A percentile compares a stretch with the other conserved stretches of the same genome.
phyloP scores from a whole-genome alignment of 2,329 filamentous ascomycete species.

The Paradendryphiella salina region DNA sequence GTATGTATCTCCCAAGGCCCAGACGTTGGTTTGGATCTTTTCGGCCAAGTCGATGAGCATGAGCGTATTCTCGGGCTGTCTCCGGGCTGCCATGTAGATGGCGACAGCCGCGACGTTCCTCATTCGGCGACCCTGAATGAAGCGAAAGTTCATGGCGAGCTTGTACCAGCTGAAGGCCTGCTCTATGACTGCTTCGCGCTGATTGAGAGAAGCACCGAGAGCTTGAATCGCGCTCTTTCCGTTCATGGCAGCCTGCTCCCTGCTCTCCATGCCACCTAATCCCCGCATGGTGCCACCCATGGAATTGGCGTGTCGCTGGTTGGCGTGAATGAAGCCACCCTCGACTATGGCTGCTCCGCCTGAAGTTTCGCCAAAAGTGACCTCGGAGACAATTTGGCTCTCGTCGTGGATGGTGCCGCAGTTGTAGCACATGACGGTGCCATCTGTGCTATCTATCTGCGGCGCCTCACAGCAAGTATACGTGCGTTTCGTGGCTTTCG shows the following conservation, averaged over 20 bases:
- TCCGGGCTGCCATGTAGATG: conserved; percentile 84
- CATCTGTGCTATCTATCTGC: conserved; percentile 29
- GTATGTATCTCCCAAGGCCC: conserved; percentile 86
- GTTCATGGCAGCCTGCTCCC: conserved; percentile 66
- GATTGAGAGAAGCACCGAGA: conserved; percentile 46
- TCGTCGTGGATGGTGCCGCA: conserved; percentile 86
- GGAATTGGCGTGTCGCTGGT: conserved; percentile 75
- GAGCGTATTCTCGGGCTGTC: conserved; percentile 75
- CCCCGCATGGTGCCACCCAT: conserved; percentile 55
- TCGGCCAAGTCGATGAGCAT: conserved; percentile 98
- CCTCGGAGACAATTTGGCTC: conserved; percentile 87
- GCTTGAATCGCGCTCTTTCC: conserved; percentile 49
- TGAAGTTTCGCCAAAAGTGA: conserved; percentile 86
- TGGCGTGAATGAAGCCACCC: conserved; percentile 82
- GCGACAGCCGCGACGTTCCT: conserved; percentile 87
- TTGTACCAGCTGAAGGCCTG: conserved; percentile 51
- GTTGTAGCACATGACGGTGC: conserved; percentile 62
- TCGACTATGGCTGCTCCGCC: conserved; percentile 87
- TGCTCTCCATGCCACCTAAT: conserved; percentile 56
- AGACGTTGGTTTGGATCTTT: conserved; percentile 81
- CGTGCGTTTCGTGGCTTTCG: conserved; percentile 18
- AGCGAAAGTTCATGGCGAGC: conserved; percentile 63
- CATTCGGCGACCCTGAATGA: conserved; percentile 69
- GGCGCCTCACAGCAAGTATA: conserved; percentile 37
- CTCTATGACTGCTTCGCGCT: conserved; percentile 43